Conservation (phyloP, 805 yeast genomes). For the Spathaspora sp. region DNA sequence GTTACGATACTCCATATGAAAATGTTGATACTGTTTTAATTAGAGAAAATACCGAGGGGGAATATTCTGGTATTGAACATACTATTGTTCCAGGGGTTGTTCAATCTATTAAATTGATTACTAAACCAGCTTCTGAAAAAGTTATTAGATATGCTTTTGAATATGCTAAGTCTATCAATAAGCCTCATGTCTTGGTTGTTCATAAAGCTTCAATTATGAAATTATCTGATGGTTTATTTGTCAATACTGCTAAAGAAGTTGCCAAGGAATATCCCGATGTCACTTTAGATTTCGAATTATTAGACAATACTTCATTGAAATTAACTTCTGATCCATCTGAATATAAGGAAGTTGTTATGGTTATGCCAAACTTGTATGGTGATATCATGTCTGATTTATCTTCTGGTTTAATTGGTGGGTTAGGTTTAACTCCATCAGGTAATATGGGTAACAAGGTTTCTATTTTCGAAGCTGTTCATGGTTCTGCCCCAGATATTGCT, state of each 20-base stretch:
- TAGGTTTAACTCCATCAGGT: constrained; percentile 98
- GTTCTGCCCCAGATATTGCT: constrained; percentile 99
- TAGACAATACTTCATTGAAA: constrained; percentile 92
- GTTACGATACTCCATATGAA: constrained; percentile 86
- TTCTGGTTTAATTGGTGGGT: constrained; percentile 97
- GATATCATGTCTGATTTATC: constrained; percentile 97
- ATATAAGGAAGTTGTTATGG: constrained; percentile 88
- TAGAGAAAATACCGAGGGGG: constrained; percentile 99
- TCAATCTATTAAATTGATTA: constrained; percentile 95
- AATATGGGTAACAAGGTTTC: constrained; percentile 98
- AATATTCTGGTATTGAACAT: constrained; percentile 98
- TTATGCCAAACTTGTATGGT: constrained; percentile 99
- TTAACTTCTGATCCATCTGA: constrained; percentile 85
- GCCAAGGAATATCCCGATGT: constrained; percentile 91
- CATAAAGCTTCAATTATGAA: constrained; percentile 99
- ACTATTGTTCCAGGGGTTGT: constrained; percentile 97
- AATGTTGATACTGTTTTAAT: constrained; percentile 92
- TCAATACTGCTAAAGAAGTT: constrained; percentile 83
- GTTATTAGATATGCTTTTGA: constrained; percentile 96
- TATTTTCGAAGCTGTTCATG: constrained; percentile 99
- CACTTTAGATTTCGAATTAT: constrained; percentile 76
- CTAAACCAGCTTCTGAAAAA: constrained; percentile 93
- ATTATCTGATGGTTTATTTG: constrained; percentile 95
- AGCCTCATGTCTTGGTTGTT: constrained; percentile 87
- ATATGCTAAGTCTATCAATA: constrained; percentile 85